Evolutionary conservation across 2,329 filamentous ascomycete species (phyloP).

Genomic region (Colletotrichum sp.): DNA sequence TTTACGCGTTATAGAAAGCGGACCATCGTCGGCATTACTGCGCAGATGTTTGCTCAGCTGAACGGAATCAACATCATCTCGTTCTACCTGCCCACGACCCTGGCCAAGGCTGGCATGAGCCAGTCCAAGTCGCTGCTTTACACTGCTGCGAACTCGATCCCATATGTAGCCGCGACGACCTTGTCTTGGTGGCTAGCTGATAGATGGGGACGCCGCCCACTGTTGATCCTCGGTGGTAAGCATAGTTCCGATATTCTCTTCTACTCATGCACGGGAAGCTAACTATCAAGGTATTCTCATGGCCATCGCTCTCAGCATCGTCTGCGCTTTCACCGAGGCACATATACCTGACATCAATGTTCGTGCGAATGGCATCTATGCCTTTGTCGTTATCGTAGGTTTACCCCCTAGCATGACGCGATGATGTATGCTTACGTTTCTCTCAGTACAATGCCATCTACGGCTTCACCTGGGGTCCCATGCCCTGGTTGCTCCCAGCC

Average conservation of each 20-base stretch:
- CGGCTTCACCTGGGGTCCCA: not conserved
- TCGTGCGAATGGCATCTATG: not conserved
- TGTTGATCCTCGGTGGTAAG: not conserved
- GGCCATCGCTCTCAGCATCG: not conserved
- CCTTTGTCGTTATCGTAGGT: not conserved
- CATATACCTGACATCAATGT: not conserved
- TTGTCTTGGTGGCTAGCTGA: not conserved
- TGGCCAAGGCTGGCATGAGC: not conserved
- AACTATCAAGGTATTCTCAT: not conserved
- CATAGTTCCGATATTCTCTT: too few relatives aligned
- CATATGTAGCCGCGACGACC: fast-evolving
- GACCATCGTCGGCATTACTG: not conserved
- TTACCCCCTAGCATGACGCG: too few relatives aligned
- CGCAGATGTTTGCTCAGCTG: not conserved
- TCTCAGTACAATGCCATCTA: not conserved
- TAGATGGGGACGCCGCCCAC: not conserved
- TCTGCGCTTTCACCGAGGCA: not conserved
- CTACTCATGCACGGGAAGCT: too few relatives aligned
- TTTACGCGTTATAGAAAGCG: not conserved
- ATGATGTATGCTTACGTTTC: not conserved
- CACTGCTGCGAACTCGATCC: not conserved
- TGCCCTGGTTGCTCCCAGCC: not conserved
- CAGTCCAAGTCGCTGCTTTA: not conserved
- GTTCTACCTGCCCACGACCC: not conserved
- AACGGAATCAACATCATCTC: not conserved